Evolutionary conservation across 768 basidiomycete species (phyloP), one percentile per base, ranked within the genome.

Genomic region (Russula vinacea): DNA sequence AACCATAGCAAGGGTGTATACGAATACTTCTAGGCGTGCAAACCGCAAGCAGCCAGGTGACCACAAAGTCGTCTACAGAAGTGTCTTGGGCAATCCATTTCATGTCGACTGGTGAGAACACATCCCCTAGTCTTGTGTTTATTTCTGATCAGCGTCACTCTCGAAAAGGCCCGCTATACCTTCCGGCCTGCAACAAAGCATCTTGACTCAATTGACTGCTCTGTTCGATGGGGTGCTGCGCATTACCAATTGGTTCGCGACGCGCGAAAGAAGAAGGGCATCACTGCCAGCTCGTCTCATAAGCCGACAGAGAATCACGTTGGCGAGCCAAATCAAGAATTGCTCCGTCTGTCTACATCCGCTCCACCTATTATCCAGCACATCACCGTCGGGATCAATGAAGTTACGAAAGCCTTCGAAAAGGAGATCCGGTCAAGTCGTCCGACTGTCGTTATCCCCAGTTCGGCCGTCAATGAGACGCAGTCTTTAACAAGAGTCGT

Each of bases 381-480:
- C 71, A 63, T 88, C 39, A 72, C 78, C 11, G 71, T 86, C 53
- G 92, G 92, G n/a, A 87, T 94, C 65, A 94, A 94, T 70, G 78
- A 84, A 69, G 88, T 94, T 16, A 92, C 92, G 0, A 87, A 83
- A 72, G 77, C 78, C 33, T 78, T 95, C 14, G 92, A 95, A 73
- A 67, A 54, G 2, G 84, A 89, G 69, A 76, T 83, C 72, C 64
- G 69, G 64, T 60, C 73, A 47, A 44, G 63, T 44, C 55, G 33
- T 10, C 49, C 51, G 32, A 55, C 33, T 45, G 42, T 62, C 24
- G 22, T 52, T 40, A 37, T 55, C 19, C 45, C 64, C 17, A 26
- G 32, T 39, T 35, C 32, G 47, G 35, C 37, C 13, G 16, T 37
- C 16, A 33, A 58, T 11, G 8, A 51, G 10, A 13, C 40, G 1